Evolutionary conservation across 805 yeast species (phyloP).

Genomic region (Lachancea mirantina): DNA sequence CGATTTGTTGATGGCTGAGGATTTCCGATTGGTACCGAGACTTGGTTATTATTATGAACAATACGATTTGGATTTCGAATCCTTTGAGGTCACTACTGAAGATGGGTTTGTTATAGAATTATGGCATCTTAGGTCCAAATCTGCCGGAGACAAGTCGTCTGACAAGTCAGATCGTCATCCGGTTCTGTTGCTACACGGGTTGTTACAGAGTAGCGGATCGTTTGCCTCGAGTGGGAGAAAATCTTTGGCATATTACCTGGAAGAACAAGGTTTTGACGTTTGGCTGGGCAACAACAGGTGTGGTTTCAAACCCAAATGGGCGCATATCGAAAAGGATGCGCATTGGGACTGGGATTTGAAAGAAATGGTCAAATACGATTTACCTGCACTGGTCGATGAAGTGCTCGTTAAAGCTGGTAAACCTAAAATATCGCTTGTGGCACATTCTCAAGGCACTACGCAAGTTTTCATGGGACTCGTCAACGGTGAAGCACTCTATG

Average conservation of each 20-base stretch:
- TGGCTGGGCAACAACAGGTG: conserved; percentile 92
- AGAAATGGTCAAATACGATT: conserved; percentile 75
- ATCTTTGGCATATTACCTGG: conserved; percentile 58
- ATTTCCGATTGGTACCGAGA: conserved; percentile 39
- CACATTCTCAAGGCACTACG: conserved; percentile 93
- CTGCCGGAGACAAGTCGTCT: conserved; percentile 11
- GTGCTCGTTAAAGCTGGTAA: conserved; percentile 38
- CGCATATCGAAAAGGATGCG: conserved; percentile 24
- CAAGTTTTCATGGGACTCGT: conserved; percentile 70
- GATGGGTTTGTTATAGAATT: conserved; percentile 75
- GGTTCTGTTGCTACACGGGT: conserved; percentile 73
- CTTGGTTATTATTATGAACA: conserved; percentile 61
- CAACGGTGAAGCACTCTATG: conserved; percentile 30
- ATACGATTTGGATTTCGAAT: conserved; percentile 52
- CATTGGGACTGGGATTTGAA: conserved; percentile 94
- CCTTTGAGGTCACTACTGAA: conserved; percentile 54
- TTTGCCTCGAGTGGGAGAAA: conserved; percentile 76
- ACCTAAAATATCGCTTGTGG: conserved; percentile 52
- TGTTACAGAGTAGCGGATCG: conserved; percentile 81
- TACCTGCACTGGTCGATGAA: conserved; percentile 63
- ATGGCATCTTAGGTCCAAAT: conserved; percentile 37
- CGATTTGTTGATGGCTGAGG: conserved; percentile 22
- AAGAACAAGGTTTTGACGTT: conserved; percentile 62
- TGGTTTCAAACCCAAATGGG: conserved; percentile 70
- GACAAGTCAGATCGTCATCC: conserved; percentile 40